Conservation (phyloP, 2,329 filamentous ascomycete species). For the Fusarium graminum region DNA sequence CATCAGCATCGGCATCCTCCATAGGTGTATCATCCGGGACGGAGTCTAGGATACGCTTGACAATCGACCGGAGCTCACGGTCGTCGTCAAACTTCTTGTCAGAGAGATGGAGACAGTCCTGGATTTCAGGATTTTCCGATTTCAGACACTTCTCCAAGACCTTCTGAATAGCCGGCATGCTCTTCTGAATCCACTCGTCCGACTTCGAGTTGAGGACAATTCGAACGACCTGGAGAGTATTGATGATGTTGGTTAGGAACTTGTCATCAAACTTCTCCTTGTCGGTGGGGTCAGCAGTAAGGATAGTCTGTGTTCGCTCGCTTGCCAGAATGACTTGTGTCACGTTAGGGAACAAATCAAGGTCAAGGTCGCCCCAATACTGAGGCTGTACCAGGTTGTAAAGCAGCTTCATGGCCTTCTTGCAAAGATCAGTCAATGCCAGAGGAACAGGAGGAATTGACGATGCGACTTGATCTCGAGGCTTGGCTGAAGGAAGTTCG, state of each 20-base stretch:
- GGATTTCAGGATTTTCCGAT: conserved; percentile 90
- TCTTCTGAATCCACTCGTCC: conserved; percentile 89
- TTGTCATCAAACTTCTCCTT: conserved; percentile 85
- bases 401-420: conserved; percentile 84
- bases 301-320: conserved; percentile 76
- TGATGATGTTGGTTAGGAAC: conserved; percentile 89
- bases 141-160: conserved; percentile 90
- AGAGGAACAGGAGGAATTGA: conserved; percentile 62
- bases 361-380: conserved; percentile 91
- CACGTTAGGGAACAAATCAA: conserved; percentile 91
- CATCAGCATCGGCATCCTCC: conserved; percentile 84
- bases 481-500: conserved; percentile 77
- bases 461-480: conserved; percentile 64
- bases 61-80: conserved; percentile 77
- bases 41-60: conserved; percentile 88
- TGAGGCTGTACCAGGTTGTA: conserved; percentile 86
- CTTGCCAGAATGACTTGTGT: conserved; percentile 87
- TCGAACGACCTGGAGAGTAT: conserved; percentile 91
- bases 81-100: conserved; percentile 78
- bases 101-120: conserved; percentile 86
- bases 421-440: conserved; percentile 81
- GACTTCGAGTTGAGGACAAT: conserved; percentile 89
- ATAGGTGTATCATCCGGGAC: conserved; percentile 82
- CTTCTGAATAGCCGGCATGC: conserved; percentile 83
- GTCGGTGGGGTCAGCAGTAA: conserved; percentile 70